Base-by-base conservation (phyloP, 257 asterid species). In the Plantago elongata region DNA sequence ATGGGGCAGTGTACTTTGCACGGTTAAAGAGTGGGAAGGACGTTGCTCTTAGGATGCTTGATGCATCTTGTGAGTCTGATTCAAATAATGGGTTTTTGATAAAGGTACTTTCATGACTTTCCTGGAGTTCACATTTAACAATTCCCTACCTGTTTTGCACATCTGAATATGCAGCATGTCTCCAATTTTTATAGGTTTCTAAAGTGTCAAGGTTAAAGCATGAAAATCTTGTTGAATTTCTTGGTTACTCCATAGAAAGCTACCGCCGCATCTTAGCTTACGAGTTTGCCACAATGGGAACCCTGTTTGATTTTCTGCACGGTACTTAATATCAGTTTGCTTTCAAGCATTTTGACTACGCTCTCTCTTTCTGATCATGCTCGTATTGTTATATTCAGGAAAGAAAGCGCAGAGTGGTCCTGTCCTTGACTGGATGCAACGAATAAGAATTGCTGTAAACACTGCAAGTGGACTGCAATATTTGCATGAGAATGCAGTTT, bases 321-420 rank as follows among this genome's bases (percentile, higher is more conserved):
- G 97, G 97, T 90, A 73, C 57, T 79, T 62, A 51, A 47, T 42
- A 22, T 55, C 54, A 67, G 17, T 34, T 34, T 34, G 40, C 40
- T 34, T 34, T 7, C 4, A 34, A 34, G 7, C 40, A 34, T 34
- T 7, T 34, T 34, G 40, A 6, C 8, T 34, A 34, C 4, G 40
- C 40, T 34, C 40, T 34, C 5, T 34, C 8, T 34, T 34, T 34
- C 40, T 34, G 40, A 34, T 34, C 40, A 34, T 34, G 8, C 40
- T 4, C 0, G 40, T 22, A 55, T 61, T 27, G 30, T 44, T 44
- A 12, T 44, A 69, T 62, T 51, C 81, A 87, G 97, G 96, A 74
- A 80, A 95, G 76, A 87, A 87, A 83, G 96, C 95, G 49, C 97
- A 90, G 67, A 95, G 95, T 69, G 97, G 97, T 60, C 95, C 96